phyloP scores from a whole-genome alignment of 495 filamentous ascomycete species.

The Schizothecium vesticola region DNA sequence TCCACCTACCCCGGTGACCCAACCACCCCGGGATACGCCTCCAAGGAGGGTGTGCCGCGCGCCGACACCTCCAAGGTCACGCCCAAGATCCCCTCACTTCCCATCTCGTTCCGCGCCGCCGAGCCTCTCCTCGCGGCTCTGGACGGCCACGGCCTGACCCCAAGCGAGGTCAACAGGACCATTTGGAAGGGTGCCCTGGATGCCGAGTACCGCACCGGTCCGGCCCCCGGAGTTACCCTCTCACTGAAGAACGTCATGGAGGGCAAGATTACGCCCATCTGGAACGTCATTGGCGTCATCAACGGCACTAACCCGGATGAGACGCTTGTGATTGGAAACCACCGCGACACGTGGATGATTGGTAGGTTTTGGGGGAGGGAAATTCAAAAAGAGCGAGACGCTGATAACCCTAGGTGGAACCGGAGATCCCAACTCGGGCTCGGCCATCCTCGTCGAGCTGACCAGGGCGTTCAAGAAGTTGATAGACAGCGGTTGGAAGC shows the following conservation, averaged over 20 bases:
- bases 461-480: slow-evolving; percentile 72
- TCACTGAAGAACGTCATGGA: slow-evolving; percentile 77
- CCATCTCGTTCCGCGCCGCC: slow-evolving; percentile 76
- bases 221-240: slow-evolving; percentile 63
- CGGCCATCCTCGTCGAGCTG: slow-evolving; percentile 78
- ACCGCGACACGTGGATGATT: slow-evolving; percentile 83
- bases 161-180: slow-evolving; percentile 62
- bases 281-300: slow-evolving; percentile 84
- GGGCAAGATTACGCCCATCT: slow-evolving; percentile 73
- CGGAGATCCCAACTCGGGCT: slow-evolving; percentile 4
- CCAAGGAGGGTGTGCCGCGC: slow-evolving; percentile 68
- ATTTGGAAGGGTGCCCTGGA: slow-evolving; percentile 68
- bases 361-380: slow-evolving; percentile 46
- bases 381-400: slow-evolving; percentile 44
- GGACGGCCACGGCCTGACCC: slow-evolving; percentile 73
- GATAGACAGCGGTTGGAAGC: slow-evolving; percentile 68
- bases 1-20: slow-evolving; percentile 51
- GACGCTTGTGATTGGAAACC: slow-evolving; percentile 82
- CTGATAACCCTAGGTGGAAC: neutral
- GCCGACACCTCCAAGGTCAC: slow-evolving; percentile 55
- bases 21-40: slow-evolving; percentile 85
- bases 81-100: slow-evolving; percentile 78
- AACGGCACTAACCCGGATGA: slow-evolving; percentile 69
- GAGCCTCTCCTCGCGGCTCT: slow-evolving; percentile 72
- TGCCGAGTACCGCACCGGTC: slow-evolving; percentile 80